phyloP scores from a whole-genome alignment of 2,329 filamentous ascomycete genomes.

The Penicillium sp. region DNA sequence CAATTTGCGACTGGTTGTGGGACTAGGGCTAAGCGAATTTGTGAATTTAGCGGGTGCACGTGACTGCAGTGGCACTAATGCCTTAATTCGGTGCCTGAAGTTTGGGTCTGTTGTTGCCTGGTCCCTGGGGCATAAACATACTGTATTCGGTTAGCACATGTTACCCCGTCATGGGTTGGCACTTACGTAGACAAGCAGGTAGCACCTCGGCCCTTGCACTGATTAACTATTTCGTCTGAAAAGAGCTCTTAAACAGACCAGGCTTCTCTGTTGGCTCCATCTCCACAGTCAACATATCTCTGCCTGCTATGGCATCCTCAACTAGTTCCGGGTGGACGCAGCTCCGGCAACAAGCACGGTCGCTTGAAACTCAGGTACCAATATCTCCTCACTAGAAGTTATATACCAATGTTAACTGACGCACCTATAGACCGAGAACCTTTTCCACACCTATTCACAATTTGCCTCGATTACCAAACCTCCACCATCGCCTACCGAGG shows the following conservation, averaged over 20 bases:
- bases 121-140: not conserved
- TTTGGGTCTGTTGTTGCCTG: not conserved
- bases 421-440: slow-evolving; percentile 67
- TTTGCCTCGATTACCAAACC: slow-evolving; percentile 78
- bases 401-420: slow-evolving; percentile 14
- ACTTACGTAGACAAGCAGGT: slow-evolving; percentile 8
- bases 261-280: not conserved
- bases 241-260: not conserved
- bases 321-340: slow-evolving; percentile 80
- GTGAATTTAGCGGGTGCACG: slow-evolving; percentile 31
- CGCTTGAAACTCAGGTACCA: slow-evolving; percentile 81
- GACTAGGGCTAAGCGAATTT: slow-evolving; percentile 45
- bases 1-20: slow-evolving; percentile 43
- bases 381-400: slow-evolving; percentile 4
- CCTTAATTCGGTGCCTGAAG: not conserved
- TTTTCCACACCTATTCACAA: slow-evolving; percentile 74
- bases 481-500: slow-evolving; percentile 76
- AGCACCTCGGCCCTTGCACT: slow-evolving; percentile 5
- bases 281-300: not conserved
- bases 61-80: slow-evolving; percentile 13
- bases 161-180: slow-evolving; percentile 6
- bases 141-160: not conserved
- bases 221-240: not conserved
- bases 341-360: slow-evolving; percentile 85
- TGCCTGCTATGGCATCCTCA: slow-evolving; percentile 50